phyloP scores from a whole-genome alignment of 2,329 filamentous ascomycete species.

The Fusarium hainanense region DNA sequence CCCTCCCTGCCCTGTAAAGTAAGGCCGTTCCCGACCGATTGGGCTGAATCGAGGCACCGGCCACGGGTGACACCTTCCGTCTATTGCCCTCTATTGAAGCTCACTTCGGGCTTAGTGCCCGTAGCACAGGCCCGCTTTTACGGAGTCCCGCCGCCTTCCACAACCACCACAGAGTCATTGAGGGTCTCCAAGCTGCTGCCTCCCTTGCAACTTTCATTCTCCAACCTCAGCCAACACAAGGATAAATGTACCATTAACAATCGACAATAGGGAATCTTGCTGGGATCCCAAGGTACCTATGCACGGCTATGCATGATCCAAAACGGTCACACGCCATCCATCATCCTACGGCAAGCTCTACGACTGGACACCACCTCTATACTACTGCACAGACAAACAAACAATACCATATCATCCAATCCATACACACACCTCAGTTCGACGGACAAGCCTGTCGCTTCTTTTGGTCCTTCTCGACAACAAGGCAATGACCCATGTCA shows the following conservation, averaged over 20 bases:
- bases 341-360: conserved; percentile 2
- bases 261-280: conserved; percentile 19
- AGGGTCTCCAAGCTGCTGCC: background rate
- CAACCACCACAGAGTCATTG: conserved; percentile 23
- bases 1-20: conserved; percentile 11
- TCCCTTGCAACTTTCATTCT: conserved; percentile 1
- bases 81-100: conserved; percentile 48
- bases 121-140: conserved; percentile 36
- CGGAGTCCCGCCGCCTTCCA: conserved; percentile 20
- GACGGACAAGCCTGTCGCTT: background rate
- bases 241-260: conserved; percentile 8
- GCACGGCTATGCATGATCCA: conserved; percentile 3
- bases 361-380: conserved; percentile 14
- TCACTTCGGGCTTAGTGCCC: conserved; percentile 47
- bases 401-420: conserved; percentile 8
- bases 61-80: conserved; percentile 32
- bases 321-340: conserved; percentile 16
- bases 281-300: background rate
- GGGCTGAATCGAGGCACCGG: conserved; percentile 32
- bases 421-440: conserved; percentile 1
- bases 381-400: background rate
- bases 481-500: conserved; percentile 17
- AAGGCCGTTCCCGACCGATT: conserved; percentile 33
- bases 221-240: conserved; percentile 17
- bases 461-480: background rate